phyloP scores from a whole-genome alignment of 2,329 filamentous ascomycete species.

The Aspergillus chevalieri region DNA sequence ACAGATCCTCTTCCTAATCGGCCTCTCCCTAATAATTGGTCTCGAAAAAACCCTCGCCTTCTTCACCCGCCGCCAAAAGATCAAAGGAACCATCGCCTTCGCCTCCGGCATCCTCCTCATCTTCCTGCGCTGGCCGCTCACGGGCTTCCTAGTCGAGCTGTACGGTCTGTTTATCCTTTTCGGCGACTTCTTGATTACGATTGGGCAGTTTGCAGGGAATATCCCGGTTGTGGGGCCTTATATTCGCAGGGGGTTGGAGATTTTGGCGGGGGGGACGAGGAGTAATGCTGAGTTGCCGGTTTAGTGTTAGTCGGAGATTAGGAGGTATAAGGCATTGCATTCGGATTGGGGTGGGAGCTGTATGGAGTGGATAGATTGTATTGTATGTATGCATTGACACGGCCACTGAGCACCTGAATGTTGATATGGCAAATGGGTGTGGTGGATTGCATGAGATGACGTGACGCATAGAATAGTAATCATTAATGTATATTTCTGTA shows the following conservation, averaged over 20 bases:
- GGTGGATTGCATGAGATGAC: background rate
- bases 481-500: background rate
- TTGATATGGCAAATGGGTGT: background rate
- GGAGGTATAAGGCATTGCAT: background rate
- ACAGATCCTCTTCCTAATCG: slow-evolving; percentile 95
- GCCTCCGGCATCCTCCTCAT: slow-evolving; percentile 77
- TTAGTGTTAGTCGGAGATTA: slow-evolving; percentile 8
- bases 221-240: slow-evolving; percentile 82
- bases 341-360: background rate
- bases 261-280: slow-evolving; percentile 56
- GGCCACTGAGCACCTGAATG: background rate
- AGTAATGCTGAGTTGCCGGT: slow-evolving; percentile 64
- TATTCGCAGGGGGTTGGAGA: slow-evolving; percentile 68
- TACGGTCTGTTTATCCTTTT: slow-evolving; percentile 93
- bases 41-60: slow-evolving; percentile 84
- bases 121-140: slow-evolving; percentile 79
- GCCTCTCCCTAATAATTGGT: slow-evolving; percentile 92
- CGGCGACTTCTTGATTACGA: slow-evolving; percentile 91
- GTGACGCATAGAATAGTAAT: background rate
- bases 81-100: slow-evolving; percentile 86
- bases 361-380: slow-evolving; percentile 5
- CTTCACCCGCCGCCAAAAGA: slow-evolving; percentile 90
- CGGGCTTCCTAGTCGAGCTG: slow-evolving; percentile 83
- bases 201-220: slow-evolving; percentile 78
- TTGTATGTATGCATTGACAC: background rate